These are phyloP conservation scores for Mycena amicta DNA, from an alignment of 768 basidiomycete species.

Conservation along the genomic window DNA sequence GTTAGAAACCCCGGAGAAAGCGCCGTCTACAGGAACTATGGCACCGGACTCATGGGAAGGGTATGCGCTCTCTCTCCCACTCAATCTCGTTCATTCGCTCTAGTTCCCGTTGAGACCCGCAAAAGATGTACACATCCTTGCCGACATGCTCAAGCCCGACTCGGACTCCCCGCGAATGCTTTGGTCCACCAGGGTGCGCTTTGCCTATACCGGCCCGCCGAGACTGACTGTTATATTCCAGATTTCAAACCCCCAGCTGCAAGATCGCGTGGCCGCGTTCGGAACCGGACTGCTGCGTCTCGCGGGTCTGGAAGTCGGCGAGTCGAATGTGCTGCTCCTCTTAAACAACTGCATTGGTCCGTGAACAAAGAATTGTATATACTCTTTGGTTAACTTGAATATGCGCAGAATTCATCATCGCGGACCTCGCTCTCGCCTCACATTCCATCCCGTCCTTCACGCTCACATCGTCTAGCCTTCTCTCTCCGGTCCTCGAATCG, in stretches of 20 bases:
- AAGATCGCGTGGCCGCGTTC: conserved; percentile 70
- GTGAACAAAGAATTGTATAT: too few species aligned
- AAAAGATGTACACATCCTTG: conserved; percentile 68
- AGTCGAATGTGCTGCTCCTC: conserved; percentile 73
- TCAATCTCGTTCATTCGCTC: conserved; percentile 4
- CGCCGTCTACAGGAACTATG: conserved; percentile 89
- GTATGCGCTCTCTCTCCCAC: conserved; percentile 43
- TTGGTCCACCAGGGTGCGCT: conserved; percentile 74
- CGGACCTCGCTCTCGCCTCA: conserved; percentile 77
- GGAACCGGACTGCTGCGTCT: conserved; percentile 71
- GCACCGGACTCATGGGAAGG: conserved; percentile 80
- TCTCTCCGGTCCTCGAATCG: conserved; percentile 64
- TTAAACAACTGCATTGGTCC: conserved; percentile 79
- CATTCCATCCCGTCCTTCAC: conserved; percentile 72
- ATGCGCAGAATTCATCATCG: conserved; percentile 78
- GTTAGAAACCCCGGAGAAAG: conserved; percentile 83
- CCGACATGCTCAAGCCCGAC: conserved; percentile 70
- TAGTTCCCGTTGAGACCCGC: conserved; percentile 76
- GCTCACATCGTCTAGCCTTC: conserved; percentile 57
- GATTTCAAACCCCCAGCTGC: conserved; percentile 75
- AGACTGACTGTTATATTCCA: conserved; percentile 30
- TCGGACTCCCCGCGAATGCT: conserved; percentile 69
- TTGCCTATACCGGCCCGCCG: not conserved
- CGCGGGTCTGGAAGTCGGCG: conserved; percentile 54
- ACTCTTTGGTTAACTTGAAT: too few species aligned